Conservation (phyloP, 805 yeast genomes). For the Sugiyamaella qingdaonensis region DNA sequence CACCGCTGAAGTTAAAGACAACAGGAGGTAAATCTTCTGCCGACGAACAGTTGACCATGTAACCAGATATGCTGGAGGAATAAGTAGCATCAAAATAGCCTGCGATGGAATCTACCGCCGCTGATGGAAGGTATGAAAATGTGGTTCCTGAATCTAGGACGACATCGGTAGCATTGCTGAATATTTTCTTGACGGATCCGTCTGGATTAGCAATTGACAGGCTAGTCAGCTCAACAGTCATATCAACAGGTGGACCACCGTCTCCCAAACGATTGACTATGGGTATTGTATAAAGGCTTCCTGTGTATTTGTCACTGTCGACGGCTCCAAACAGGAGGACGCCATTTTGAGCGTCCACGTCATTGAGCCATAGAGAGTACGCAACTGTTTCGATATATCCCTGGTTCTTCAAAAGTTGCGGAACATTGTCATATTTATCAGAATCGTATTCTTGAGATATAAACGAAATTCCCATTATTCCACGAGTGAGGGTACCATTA, state of each 20-base stretch:
- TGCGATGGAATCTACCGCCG: constrained; percentile 22
- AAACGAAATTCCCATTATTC: constrained; percentile 42
- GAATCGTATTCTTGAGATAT: constrained; percentile 31
- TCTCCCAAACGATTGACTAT: not conserved
- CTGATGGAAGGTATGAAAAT: constrained; percentile 44
- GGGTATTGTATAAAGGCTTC: constrained; percentile 29
- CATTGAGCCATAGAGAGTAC: constrained; percentile 46
- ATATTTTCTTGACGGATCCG: not conserved
- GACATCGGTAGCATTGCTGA: not conserved
- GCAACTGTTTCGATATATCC: constrained; percentile 40
- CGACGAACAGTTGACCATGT: constrained; percentile 8
- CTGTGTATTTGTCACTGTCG: constrained; percentile 40
- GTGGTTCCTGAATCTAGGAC: constrained; percentile 58
- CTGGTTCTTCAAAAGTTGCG: constrained; percentile 33
- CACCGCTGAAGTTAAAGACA: constrained; percentile 25
- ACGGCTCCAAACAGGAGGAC: constrained; percentile 42
- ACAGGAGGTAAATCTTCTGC: constrained; percentile 2
- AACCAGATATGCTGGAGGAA: constrained; percentile 3
- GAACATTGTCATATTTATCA: constrained; percentile 33
- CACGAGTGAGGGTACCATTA: constrained; percentile 56
- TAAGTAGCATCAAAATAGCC: constrained; percentile 9
- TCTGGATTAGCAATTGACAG: not conserved
- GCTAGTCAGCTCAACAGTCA: constrained; percentile 13
- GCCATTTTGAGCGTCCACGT: constrained; percentile 33
- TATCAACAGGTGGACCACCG: constrained; percentile 14